Base-by-base conservation (phyloP, 108 stramenopile genomes). In the Conticribra weissflogii region DNA sequence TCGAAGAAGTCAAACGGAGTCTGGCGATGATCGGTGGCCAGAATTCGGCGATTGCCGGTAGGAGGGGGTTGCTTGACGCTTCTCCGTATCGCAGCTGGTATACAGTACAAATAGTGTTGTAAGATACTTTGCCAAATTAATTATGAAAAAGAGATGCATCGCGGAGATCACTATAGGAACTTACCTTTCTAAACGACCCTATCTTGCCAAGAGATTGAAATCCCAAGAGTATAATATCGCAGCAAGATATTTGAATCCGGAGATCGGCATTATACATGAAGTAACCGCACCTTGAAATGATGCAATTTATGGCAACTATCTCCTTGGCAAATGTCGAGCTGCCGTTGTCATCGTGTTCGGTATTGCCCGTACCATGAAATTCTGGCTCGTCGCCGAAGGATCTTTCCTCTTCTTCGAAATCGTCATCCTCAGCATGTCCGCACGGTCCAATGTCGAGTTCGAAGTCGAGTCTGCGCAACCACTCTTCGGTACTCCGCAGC, bases 1-100 rank as follows among this genome's bases (percentile, higher is more conserved):
- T 3, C 17, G 68, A 34, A 30, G 76, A 69, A 24, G 63, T 50
- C 23, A 62, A 57, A 52, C 62, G 52, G 30, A 81, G 75, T 62
- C 73, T 59, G 21, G 66, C 52, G 3, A 74, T 25, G 22, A 82
- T 69, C 0, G 81, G 52, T 5, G 81, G 81, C 81, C 81, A 82
- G n/a, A 73, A 63, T 55, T 78, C 72, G 16, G 67, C 66, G 32
- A 82, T 77, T 18, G 76, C 67, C 32, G 67, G 76, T 16, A 77
- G 55, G 12, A 77, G 49, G 25, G 76, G 76, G 57, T 69, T 77
- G 46, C 62, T 58, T 19, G 68, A 67, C 32, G 67, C 30, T 67
- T 69, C 68, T 9, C 68, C 68, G 23, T 31, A 61, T 12, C 41
- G 23, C 27, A 46, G 55, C 32, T 29, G 50, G 24, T 12, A 41